phyloP scores from a whole-genome alignment of 805 yeast species.

The Starmerella davenportii region DNA sequence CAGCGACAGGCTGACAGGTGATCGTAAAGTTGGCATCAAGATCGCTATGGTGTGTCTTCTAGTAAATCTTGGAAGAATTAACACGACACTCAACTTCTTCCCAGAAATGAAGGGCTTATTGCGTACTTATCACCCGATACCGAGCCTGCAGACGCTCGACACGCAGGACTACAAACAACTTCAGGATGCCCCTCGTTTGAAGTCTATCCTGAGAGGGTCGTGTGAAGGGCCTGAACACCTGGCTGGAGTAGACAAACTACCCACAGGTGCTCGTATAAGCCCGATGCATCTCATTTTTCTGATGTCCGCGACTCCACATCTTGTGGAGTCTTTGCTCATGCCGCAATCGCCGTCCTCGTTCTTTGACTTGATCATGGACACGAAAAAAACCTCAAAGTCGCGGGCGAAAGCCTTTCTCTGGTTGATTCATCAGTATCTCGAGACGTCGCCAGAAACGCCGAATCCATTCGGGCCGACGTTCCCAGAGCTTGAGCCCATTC shows the following conservation, averaged over 20 bases:
- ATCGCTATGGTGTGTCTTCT: conserved; percentile 68
- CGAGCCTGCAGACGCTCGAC: conserved; percentile 59
- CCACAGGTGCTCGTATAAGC: conserved; percentile 33
- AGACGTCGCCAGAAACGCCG: conserved; percentile 37
- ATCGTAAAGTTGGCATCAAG: conserved; percentile 41
- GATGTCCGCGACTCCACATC: conserved; percentile 42
- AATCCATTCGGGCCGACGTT: conserved; percentile 43
- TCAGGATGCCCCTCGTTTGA: conserved; percentile 88
- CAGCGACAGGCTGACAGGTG: conserved; percentile 57
- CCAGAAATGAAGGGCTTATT: conserved; percentile 89
- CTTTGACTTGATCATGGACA: conserved; percentile 45
- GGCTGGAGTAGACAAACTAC: conserved; percentile 3
- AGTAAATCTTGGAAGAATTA: conserved; percentile 84
- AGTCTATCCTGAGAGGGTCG: conserved; percentile 74
- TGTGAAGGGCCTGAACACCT: conserved; percentile 27
- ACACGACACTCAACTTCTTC: conserved; percentile 82
- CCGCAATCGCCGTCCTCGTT: conserved; percentile 25
- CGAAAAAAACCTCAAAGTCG: conserved; percentile 40
- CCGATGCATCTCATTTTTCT: conserved; percentile 62
- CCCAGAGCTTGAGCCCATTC: conserved; percentile 27
- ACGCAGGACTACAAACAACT: conserved; percentile 49
- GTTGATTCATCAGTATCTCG: conserved; percentile 65
- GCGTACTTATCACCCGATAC: conserved; percentile 85
- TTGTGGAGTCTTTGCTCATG: conserved; percentile 25
- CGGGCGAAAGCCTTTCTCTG: conserved; percentile 64